These are phyloP conservation scores for Cladosporium oxysporum DNA, from an alignment of 2,329 filamentous ascomycete genomes.

Conservation along the genomic window DNA sequence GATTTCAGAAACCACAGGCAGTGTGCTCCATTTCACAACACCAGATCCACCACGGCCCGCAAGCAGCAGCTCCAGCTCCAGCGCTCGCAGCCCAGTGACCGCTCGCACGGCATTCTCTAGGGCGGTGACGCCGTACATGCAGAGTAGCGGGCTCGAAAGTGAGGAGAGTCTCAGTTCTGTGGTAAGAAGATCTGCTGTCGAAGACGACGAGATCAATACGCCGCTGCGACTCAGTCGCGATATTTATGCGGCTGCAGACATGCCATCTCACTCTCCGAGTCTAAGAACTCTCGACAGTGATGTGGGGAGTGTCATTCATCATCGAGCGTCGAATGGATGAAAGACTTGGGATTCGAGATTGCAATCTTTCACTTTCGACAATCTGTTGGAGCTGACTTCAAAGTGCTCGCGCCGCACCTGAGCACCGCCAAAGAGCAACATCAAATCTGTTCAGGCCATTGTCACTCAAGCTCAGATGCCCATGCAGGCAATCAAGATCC, in stretches of 20 bases:
- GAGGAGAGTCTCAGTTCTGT: conserved; percentile 33
- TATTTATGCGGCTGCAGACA: not conserved
- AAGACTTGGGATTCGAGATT: not conserved
- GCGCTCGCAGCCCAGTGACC: conserved; percentile 32
- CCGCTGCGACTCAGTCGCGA: not conserved
- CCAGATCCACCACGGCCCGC: conserved; percentile 21
- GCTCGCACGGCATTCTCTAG: conserved; percentile 29
- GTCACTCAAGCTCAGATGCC: not conserved
- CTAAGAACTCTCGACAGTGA: conserved; percentile 13
- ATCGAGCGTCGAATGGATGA: conserved; percentile 6
- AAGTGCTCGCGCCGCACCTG: not conserved
- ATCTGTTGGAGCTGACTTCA: not conserved
- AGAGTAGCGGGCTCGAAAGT: conserved; percentile 24
- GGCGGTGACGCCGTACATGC: conserved; percentile 28
- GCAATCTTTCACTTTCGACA: not conserved
- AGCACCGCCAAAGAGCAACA: not conserved
- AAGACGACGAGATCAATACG: not conserved
- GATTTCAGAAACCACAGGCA: conserved; percentile 3
- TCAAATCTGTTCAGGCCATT: not conserved
- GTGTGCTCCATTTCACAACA: conserved; percentile 19
- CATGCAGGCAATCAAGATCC: not conserved
- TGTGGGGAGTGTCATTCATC: conserved; percentile 15
- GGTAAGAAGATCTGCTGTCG: conserved; percentile 16
- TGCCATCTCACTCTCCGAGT: not conserved
- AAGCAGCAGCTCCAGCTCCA: conserved; percentile 29